Conservation (phyloP, 768 basidiomycete species). For the Leccinum incarnatum region DNA sequence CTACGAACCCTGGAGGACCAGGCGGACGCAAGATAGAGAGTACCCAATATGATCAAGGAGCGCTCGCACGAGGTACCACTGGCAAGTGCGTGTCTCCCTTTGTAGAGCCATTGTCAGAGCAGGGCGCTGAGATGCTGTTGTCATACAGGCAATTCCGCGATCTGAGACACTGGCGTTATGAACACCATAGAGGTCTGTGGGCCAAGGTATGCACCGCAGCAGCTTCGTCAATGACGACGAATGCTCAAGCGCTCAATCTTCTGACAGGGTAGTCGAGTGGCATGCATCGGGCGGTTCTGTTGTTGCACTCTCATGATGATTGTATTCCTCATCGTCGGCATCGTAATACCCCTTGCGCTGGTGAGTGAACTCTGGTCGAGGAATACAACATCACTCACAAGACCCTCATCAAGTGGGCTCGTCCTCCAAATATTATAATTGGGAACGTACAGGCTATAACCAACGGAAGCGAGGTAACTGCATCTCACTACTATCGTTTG, state of each 20-base stretch:
- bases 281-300: slow-evolving; percentile 67
- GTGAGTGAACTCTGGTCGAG: slow-evolving; percentile 39
- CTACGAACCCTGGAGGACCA: slow-evolving; percentile 12
- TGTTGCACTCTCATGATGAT: slow-evolving; percentile 71
- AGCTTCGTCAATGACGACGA: background rate
- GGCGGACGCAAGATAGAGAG: slow-evolving; percentile 31
- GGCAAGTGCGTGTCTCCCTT: slow-evolving; percentile 28
- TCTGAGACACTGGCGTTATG: slow-evolving; percentile 51
- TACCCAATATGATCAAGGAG: slow-evolving; percentile 41
- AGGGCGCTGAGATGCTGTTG: slow-evolving; percentile 4
- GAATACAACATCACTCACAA: slow-evolving; percentile 1
- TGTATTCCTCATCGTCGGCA: slow-evolving; percentile 62
- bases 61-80: slow-evolving; percentile 36
- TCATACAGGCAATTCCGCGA: slow-evolving; percentile 25
- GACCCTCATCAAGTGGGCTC: slow-evolving; percentile 56
- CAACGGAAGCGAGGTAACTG: slow-evolving; percentile 45
- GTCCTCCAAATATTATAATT: slow-evolving; percentile 66
- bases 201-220: slow-evolving; percentile 44
- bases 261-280: slow-evolving; percentile 53
- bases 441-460: slow-evolving; percentile 42
- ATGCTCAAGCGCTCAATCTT: slow-evolving; percentile 1
- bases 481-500: background rate
- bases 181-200: slow-evolving; percentile 66
- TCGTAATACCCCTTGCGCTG: slow-evolving; percentile 63
- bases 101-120: background rate